Conservation (phyloP, 192 early-diverging fungal genomes). For the Chytriomyces sp. region DNA sequence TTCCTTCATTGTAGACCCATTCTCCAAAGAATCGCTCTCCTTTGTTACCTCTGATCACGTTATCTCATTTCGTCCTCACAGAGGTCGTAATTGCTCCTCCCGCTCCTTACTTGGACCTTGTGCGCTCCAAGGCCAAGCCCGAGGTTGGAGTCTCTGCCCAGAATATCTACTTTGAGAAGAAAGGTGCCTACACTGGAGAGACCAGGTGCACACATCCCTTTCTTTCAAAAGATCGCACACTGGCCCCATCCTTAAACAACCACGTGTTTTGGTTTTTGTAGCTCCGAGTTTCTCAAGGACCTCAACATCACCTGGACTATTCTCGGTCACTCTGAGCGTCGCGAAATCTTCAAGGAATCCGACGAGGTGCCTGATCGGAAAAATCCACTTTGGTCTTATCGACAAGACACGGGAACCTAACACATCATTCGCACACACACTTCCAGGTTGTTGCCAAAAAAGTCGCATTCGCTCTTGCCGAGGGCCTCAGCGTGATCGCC, state of each 20-base stretch:
- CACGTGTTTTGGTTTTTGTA: conserved; percentile 16
- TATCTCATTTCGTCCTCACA: conserved; percentile 39
- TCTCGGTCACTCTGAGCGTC: conserved; percentile 98
- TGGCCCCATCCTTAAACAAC: not conserved
- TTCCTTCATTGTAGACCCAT: too few species aligned
- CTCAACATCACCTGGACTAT: conserved; percentile 94
- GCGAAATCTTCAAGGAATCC: conserved; percentile 87
- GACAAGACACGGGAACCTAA: too few species aligned
- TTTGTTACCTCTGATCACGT: not conserved
- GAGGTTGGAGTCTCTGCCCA: conserved; percentile 93
- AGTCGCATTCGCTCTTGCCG: conserved; percentile 80
- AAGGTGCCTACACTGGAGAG: conserved; percentile 98
- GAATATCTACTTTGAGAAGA: conserved; percentile 84
- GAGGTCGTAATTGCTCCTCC: conserved; percentile 98
- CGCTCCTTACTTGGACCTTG: conserved; percentile 82
- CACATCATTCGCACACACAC: too few species aligned
- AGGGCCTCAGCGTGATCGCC: conserved; percentile 88
- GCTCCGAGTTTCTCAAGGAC: conserved; percentile 94
- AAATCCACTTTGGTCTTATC: not conserved
- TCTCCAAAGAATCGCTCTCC: not conserved
- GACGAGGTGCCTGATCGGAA: conserved; percentile 61
- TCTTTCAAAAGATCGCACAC: conserved; percentile 70
- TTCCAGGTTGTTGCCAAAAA: conserved; percentile 82
- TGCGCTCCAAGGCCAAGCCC: conserved; percentile 74
- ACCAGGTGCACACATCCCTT: conserved; percentile 70